Conservation (phyloP, 1,284 basidiomycete genomes). For the Rhodotorula sp. region DNA sequence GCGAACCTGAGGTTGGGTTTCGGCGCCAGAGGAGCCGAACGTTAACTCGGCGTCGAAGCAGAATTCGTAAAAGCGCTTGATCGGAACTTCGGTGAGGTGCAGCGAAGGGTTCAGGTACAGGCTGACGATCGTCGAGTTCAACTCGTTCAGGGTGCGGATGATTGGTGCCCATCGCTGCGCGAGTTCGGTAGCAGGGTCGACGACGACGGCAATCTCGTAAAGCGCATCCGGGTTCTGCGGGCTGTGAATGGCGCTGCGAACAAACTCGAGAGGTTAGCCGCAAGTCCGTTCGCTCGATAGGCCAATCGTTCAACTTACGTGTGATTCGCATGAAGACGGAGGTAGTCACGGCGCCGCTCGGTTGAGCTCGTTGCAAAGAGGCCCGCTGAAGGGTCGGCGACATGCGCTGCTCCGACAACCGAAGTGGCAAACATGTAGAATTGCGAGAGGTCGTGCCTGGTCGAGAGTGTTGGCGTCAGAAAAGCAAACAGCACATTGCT, state of each 20-base stretch:
- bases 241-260: constrained; percentile 63
- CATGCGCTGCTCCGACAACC: constrained; percentile 64
- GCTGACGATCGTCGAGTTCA: constrained; percentile 61
- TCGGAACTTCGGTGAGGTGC: constrained; percentile 67
- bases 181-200: constrained; percentile 81
- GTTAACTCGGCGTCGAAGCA: constrained; percentile 61
- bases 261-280: no score
- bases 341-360: constrained; percentile 60
- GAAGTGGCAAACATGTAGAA: constrained; percentile 67
- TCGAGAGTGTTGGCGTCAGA: not conserved
- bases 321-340: constrained; percentile 60
- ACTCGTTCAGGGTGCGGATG: constrained; percentile 55
- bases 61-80: constrained; percentile 93
- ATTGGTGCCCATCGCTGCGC: constrained; percentile 83
- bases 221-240: constrained; percentile 68
- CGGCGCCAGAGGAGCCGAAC: constrained; percentile 59
- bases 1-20: constrained; percentile 53
- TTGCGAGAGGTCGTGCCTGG: constrained; percentile 58
- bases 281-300: not conserved
- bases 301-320: constrained; percentile 57
- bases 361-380: constrained; percentile 55
- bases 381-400: constrained; percentile 66
- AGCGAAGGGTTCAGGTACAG: constrained; percentile 72
- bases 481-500: not conserved
- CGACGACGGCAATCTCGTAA: constrained; percentile 68